Evolutionary conservation across 2,329 filamentous ascomycete genomes (phyloP).

Genomic region (Botrytis porri): DNA sequence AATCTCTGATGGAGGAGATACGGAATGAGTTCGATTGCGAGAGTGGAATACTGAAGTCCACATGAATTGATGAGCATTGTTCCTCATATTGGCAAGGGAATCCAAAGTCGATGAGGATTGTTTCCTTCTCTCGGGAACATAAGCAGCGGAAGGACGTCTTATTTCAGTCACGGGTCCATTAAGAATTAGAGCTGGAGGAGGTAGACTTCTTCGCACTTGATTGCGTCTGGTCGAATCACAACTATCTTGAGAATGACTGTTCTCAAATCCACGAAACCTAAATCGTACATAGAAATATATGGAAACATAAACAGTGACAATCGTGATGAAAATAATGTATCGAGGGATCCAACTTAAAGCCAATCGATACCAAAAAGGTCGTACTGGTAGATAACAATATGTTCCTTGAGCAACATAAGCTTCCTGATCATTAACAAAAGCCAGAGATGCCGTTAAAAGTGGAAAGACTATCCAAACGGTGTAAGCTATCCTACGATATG

Average conservation of each 20-base stretch:
- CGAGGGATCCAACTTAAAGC: slow-evolving; percentile 71
- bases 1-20: slow-evolving; percentile 26
- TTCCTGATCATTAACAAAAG: slow-evolving; percentile 54
- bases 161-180: slow-evolving; percentile 35
- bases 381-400: slow-evolving; percentile 67
- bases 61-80: slow-evolving; percentile 34
- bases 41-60: slow-evolving; percentile 31
- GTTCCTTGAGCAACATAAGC: slow-evolving; percentile 62
- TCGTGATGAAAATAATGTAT: slow-evolving; percentile 63
- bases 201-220: slow-evolving; percentile 24
- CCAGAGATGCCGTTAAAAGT: slow-evolving; percentile 56
- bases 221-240: slow-evolving; percentile 17
- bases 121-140: slow-evolving; percentile 22
- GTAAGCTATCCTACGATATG: slow-evolving; percentile 61
- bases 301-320: slow-evolving; percentile 62
- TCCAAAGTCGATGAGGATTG: slow-evolving; percentile 25
- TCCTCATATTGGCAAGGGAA: slow-evolving; percentile 22
- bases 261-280: slow-evolving; percentile 36
- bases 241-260: slow-evolving; percentile 19
- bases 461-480: slow-evolving; percentile 56
- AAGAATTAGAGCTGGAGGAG: slow-evolving; percentile 30
- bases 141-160: slow-evolving; percentile 21
- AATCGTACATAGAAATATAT: slow-evolving; percentile 67
- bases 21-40: slow-evolving; percentile 19
- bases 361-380: slow-evolving; percentile 66